Evolutionary conservation across 257 asterid species (phyloP), one percentile per base, ranked within the genome.

Genomic region (Forsythia viridissima): DNA sequence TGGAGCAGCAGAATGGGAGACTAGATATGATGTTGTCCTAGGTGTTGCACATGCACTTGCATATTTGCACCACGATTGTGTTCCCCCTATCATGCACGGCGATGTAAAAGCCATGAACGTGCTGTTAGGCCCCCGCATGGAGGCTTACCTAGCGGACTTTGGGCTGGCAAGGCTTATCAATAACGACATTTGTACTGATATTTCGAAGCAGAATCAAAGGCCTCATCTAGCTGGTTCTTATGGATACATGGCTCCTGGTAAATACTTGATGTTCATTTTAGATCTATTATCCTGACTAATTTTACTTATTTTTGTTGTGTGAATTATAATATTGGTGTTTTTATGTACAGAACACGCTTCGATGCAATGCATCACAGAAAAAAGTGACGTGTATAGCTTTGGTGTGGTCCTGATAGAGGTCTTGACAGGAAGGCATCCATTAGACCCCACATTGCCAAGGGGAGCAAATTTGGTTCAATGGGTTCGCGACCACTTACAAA

Each of bases 181-280:
- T 48, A 76, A 80, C 40, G 52, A 34, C 8, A 88, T 80, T 63
- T 66, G 72, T 65, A 57, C 66, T 3, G 91, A 84, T 6, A 20
- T 70, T 76, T 57, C 86, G n/a, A 90, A 84, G 81, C 93, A 81
- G 77, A 86, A 85, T 36, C 97, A 87, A 79, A 85, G 91, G 86
- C 96, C 97, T 81, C 96, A 91, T 9, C 84, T 95, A 63, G 97
- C 97, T 36, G 99, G 99, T 38, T 93, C 99, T 30, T 95, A 93
- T 63, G 99, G 99, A 63, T 95, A 95, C 86, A 95, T 95, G 97
- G 99, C 99, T 76, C 99, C 99, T 63, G 99, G 99, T 94, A 80
- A 63, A 10, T 63, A 63, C 13, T 67, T 30, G 6, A 9, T 63
- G 15, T 30, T 30, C 39, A 21, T 63, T 21, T 21, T 30, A n/a